Conservation (phyloP, 106 monocot species). For the Vanilla planifolia region DNA sequence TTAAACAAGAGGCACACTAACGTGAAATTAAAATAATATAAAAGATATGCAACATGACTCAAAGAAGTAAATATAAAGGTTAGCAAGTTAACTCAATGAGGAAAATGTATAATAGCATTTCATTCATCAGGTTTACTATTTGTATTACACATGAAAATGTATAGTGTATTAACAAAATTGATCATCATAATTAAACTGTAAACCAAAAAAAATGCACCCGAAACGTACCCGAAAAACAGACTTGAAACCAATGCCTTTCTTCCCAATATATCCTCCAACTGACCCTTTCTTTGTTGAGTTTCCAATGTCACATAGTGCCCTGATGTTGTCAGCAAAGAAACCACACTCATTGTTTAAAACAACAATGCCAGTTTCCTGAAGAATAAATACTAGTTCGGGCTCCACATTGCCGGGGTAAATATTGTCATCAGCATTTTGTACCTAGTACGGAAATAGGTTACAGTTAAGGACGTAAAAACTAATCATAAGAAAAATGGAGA, state of each 20-base stretch:
- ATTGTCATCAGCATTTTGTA: slow-evolving; percentile 99
- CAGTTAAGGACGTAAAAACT: neutral
- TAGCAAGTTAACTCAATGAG: no score
- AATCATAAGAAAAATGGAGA: neutral
- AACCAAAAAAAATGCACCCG: neutral
- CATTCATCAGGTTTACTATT: no score
- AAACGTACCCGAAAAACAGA: slow-evolving; percentile 89
- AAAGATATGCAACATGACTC: no score
- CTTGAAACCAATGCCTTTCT: slow-evolving; percentile 99
- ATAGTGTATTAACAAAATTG: no score
- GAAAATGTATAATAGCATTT: no score
- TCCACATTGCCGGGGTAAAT: slow-evolving; percentile 57
- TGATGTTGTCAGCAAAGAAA: slow-evolving; percentile 83
- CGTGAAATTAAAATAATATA: no score
- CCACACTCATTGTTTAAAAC: slow-evolving; percentile 90
- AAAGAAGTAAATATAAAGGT: no score
- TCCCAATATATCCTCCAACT: slow-evolving; percentile 72
- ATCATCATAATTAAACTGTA: no score
- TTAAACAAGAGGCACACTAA: no score
- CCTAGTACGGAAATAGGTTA: slow-evolving; percentile 25
- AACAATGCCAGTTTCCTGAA: slow-evolving; percentile 63
- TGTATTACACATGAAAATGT: no score
- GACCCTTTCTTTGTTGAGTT: slow-evolving; percentile 95
- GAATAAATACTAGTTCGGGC: slow-evolving; percentile 86
- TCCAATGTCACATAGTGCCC: slow-evolving; percentile 97